Evolutionary conservation across 2,329 filamentous ascomycete species (phyloP), one percentile per base, ranked within the genome.

Genomic region (Lasiodiplodia gonubiensis): DNA sequence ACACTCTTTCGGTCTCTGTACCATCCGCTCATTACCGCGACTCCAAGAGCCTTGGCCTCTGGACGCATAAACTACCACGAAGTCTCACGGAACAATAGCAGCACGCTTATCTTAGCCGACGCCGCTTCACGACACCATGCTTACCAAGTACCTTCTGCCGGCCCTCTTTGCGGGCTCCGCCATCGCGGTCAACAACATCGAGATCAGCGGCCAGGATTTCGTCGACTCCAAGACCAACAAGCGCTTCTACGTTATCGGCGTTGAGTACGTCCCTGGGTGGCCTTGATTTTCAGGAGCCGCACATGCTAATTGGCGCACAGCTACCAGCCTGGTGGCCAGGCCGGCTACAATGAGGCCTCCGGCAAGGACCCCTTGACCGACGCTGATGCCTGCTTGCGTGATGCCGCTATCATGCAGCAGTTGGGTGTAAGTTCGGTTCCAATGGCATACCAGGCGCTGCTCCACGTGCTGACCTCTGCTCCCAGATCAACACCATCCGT

Each of bases 261-360:
- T 89, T 68, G 88, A 88, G 81, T 86, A 80, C 76, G 82, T 61
- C n/a, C 23, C 30, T 49, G 59, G n/a, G 23, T 25, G 14, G 25
- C 12, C 69, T 66, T 30, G 27, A n/a, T 18, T 30, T 21, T n/a
- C 4, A 16, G 16, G 4, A 30, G 42, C 18, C 23, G 53, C 53
- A 39, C 11, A 59, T 35, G 53, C 65, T 67, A n/a, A 67, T 46
- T 64, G 25, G 48, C 63, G 35, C 65, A 70, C 72, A 85, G 84
- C 71, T 88, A 88, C 76, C 88, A 90, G 74, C 88, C 88, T 25
- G 88, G 88, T 72, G 88, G 88, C 70, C 83, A 86, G 67, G 83
- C 81, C 64, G 86, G 82, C 67, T 89, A 88, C 78, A 83, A 84
- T 69, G 81, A 82, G 12, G 77, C 80, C 18, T 75, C 77, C 35